Base-by-base conservation (phyloP, 2,329 filamentous ascomycete species). In the Sphaerulina musiva region DNA sequence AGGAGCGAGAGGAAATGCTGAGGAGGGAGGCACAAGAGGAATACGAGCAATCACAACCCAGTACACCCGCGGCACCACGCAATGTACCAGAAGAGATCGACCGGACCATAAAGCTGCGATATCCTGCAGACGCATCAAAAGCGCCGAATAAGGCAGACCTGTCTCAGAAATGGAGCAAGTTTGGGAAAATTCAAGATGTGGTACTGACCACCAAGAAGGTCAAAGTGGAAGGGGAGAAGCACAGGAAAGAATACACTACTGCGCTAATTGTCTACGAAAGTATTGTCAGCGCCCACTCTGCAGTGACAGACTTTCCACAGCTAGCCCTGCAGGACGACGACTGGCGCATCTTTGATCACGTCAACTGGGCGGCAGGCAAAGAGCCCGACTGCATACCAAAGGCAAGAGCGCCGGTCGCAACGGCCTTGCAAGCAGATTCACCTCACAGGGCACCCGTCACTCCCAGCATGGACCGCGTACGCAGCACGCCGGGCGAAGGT, bases 51-150 rank as follows among this genome's bases (percentile, higher is more conserved):
- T 17, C 36, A 17, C 43, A 56, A 17, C 46, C 39, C 10, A 41
- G 12, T 17, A 36, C 51, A 20, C 32, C 50, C 31, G 20, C 34
- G 34, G 41, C 32, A 8, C 20, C 54, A 46, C 23, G 20, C 10
- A 53, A 38, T 26, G 45, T 49, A 23, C 74, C 79, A 4, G 68
- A 76, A 1, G 80, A 82, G 49, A 69, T 81, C 44, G 78, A 83
- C 53, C 75, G 81, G 26, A 78, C 79, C 5, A 70, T 84, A 57
- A 83, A 80, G 62, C 71, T 83, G 10, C 76, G 79, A 6, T 84
- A 56, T 57, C 45, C 54, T 26, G 41, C 48, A 26, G 39, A 55
- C 17, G 40, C 41, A 11, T 40, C 53, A 45, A 14, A 48, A 38
- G 12, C 54, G 38, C 69, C 81, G 54, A 77, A 78, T 59, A 74